Evolutionary conservation across 2,329 filamentous ascomycete genomes (phyloP).

Genomic region (Monosporascus sp.): DNA sequence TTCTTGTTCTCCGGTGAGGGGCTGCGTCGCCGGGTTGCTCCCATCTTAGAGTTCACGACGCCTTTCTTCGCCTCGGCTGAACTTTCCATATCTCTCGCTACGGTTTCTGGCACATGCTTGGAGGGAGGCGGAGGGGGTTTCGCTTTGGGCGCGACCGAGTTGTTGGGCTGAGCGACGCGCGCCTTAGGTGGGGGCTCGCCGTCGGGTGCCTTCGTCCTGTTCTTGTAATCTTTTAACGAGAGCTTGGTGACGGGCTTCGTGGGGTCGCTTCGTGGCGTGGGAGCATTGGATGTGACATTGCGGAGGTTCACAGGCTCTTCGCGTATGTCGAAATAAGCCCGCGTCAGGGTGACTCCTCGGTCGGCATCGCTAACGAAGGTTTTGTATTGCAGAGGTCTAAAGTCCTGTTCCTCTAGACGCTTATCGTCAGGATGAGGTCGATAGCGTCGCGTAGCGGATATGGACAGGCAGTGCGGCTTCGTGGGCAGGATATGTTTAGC

Average conservation of each 20-base stretch:
- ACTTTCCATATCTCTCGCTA: constrained; percentile 20
- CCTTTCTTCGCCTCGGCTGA: constrained; percentile 18
- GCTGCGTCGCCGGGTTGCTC: constrained; percentile 27
- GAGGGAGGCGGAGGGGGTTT: constrained; percentile 22
- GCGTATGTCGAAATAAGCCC: constrained; percentile 53
- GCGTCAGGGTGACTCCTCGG: constrained; percentile 52
- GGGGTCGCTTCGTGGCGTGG: constrained; percentile 19
- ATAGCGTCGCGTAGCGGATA: constrained; percentile 44
- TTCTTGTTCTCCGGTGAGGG: constrained; percentile 43
- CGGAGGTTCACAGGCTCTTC: constrained; percentile 38
- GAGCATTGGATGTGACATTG: constrained; percentile 20
- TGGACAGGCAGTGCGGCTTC: constrained; percentile 49
- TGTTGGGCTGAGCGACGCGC: constrained; percentile 12
- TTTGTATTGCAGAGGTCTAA: constrained; percentile 49
- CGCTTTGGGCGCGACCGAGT: constrained; percentile 18
- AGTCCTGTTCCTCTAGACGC: constrained; percentile 44
- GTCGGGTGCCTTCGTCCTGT: constrained; percentile 39
- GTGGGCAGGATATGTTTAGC: constrained; percentile 48
- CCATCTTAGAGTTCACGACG: constrained; percentile 17
- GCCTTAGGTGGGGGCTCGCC: constrained; percentile 21
- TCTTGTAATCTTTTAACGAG: constrained; percentile 56
- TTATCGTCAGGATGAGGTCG: constrained; percentile 35
- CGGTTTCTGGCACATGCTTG: constrained; percentile 17
- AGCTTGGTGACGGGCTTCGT: constrained; percentile 48
- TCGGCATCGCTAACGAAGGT: constrained; percentile 54